phyloP scores from a whole-genome alignment of 352 stramenopile species.

The Plasmopara viticola region DNA sequence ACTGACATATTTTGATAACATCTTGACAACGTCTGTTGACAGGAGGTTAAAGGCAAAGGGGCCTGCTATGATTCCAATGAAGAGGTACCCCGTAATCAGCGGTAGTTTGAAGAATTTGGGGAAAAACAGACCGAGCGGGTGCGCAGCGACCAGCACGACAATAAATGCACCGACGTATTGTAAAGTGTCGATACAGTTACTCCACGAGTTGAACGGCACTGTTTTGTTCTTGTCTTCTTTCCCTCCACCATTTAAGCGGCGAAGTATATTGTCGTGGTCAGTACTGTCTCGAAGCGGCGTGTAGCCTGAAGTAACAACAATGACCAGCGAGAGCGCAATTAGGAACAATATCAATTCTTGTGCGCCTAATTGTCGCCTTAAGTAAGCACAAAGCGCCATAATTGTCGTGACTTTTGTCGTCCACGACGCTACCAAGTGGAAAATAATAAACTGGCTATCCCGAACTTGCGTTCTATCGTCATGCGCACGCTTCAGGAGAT shows the following conservation, averaged over 20 bases:
- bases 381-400: not conserved
- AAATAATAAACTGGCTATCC: slow-evolving; percentile 18
- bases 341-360: slow-evolving; percentile 10
- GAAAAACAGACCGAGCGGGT: slow-evolving; percentile 55
- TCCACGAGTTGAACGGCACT: slow-evolving; percentile 40
- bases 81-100: slow-evolving; percentile 58
- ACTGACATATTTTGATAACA: slow-evolving; percentile 46
- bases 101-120: slow-evolving; percentile 46
- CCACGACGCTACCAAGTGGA: slow-evolving; percentile 1
- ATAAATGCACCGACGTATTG: slow-evolving; percentile 39
- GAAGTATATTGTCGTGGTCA: slow-evolving; percentile 8
- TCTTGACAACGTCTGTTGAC: slow-evolving; percentile 22
- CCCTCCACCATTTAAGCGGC: slow-evolving; percentile 13
- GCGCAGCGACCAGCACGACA: slow-evolving; percentile 46
- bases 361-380: slow-evolving; percentile 4
- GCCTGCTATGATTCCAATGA: slow-evolving; percentile 46
- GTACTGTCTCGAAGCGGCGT: slow-evolving; percentile 6
- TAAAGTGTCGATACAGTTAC: slow-evolving; percentile 36
- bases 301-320: slow-evolving; percentile 11
- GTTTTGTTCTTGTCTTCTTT: slow-evolving; percentile 22
- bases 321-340: slow-evolving; percentile 12
- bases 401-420: not conserved
- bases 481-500: slow-evolving; percentile 3
- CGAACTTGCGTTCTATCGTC: slow-evolving; percentile 1
- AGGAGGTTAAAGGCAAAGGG: slow-evolving; percentile 52